These are phyloP conservation scores for Ogataea siamensis DNA, from an alignment of 805 yeast species.

Conservation along the genomic window DNA sequence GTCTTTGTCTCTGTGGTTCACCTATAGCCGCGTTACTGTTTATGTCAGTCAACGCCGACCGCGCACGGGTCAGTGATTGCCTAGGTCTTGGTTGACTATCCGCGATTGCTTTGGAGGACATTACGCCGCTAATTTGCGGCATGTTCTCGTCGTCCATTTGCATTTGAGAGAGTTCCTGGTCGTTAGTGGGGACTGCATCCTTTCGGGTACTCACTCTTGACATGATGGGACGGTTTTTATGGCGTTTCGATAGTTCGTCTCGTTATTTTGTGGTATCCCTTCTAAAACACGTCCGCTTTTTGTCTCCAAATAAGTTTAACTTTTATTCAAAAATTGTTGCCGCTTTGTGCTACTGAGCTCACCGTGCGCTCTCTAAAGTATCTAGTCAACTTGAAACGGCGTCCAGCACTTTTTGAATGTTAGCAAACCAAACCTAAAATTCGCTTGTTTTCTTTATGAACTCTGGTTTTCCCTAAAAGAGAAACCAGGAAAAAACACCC, in stretches of 20 bases:
- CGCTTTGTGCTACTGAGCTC: neutral
- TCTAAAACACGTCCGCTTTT: constrained; percentile 8
- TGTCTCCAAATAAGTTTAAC: neutral
- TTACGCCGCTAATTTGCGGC: constrained; percentile 15
- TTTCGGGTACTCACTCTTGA: constrained; percentile 4
- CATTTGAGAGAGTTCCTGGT: constrained; percentile 27
- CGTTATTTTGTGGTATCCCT: constrained; percentile 5
- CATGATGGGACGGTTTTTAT: constrained; percentile 2
- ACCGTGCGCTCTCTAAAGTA: constrained; percentile 2
- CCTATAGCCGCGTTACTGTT: constrained; percentile 20
- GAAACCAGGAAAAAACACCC: constrained; percentile 17
- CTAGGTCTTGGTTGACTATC: constrained; percentile 16
- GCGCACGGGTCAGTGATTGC: constrained; percentile 22
- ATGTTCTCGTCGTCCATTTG: constrained; percentile 33
- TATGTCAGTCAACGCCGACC: constrained; percentile 31
- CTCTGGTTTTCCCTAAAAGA: constrained; percentile 21
- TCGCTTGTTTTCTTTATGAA: constrained; percentile 19
- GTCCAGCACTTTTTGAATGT: constrained; percentile 2
- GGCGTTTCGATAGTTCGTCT: neutral
- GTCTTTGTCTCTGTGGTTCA: constrained; percentile 17
- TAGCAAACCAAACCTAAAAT: constrained; percentile 15
- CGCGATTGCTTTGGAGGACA: constrained; percentile 13
- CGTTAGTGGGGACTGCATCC: neutral
- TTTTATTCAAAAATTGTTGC: neutral
- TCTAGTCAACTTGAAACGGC: constrained; percentile 3